A percentile compares a stretch with the other conserved stretches of the same genome.
Conservation (phyloP, 106 monocot species). For the Vanilla planifolia region DNA sequence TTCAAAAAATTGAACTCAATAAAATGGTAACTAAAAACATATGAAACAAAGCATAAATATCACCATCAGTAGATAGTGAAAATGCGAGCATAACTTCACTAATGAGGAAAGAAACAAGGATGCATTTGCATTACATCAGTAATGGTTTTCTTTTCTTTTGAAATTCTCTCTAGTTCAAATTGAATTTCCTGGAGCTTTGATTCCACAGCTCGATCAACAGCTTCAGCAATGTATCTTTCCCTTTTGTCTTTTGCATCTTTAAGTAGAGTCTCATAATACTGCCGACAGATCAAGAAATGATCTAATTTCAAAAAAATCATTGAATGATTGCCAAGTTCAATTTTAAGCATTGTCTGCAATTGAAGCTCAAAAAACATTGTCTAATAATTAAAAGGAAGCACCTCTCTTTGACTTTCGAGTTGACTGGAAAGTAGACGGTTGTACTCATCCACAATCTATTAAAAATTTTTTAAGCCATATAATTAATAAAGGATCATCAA, state of each 20-base stretch:
- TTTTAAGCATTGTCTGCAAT: too few relatives aligned
- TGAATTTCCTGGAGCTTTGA: constrained; percentile 58
- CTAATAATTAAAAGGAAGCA: constrained; percentile 13
- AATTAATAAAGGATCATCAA: background rate
- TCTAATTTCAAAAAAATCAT: background rate
- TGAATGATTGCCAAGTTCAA: background rate
- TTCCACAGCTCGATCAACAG: constrained; percentile 54
- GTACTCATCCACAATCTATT: constrained; percentile 81
- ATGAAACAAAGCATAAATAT: background rate
- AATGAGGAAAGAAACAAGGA: background rate
- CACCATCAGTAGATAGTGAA: background rate
- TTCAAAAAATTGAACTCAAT: background rate
- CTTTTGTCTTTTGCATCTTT: constrained; percentile 47
- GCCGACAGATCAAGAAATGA: constrained; percentile 10
- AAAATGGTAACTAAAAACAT: background rate
- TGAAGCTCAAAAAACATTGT: too few relatives aligned
- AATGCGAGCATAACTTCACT: background rate
- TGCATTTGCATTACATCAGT: constrained; percentile 33
- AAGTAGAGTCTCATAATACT: constrained; percentile 85
- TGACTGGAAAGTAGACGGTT: constrained; percentile 69
- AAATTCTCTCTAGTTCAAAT: constrained; percentile 48
- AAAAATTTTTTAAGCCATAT: background rate
- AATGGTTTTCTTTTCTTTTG: constrained; percentile 48
- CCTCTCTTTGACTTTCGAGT: constrained; percentile 79
- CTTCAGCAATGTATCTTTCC: constrained; percentile 54